Base-by-base conservation (phyloP, 441 rosid species). In the Adansonia madagascariensis region DNA sequence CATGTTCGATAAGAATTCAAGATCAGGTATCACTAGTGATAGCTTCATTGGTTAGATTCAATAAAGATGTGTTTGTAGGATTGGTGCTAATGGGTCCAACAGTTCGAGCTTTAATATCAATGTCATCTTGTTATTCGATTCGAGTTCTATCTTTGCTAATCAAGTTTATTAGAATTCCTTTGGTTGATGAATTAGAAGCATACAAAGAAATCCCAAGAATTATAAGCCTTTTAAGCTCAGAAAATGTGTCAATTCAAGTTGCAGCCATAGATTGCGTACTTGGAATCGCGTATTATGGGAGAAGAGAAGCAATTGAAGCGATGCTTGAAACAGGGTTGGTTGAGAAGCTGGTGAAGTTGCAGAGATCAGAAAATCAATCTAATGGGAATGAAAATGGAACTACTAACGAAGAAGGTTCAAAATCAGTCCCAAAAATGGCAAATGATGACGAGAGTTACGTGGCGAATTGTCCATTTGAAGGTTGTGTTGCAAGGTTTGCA, bases 21-120 rank as follows among this genome's bases (percentile, higher is more conserved):
- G 92, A 88, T 56, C 78, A 72, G 18, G 77, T 72, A 9, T 86
- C 84, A 8, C 41, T 67, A 11, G 86, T 80, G 8, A 67, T 90
- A 6, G 83, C 82, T 31, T 82, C 81, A 35, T 77, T 90, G 53
- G 87, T 88, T 46, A 65, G 73, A 55, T 91, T 91, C 78, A 91
- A 91, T 47, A 81, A 84, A 68, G 81, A 90, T 65, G 91, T 90
- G 59, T 90, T 88, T 71, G 92, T 88, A 27, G 91, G 92, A 14
- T 50, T 89, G 75, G 88, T 90, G 77, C 70, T 89, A 20, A 89
- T 89, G 94, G 91, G 91, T 44, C 80, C 83, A 31, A 84, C 81
- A 0, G 65, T 86, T 65, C 78, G 79, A 15, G 83, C 88, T 7
- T 46, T 89, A 43, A 78, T 86, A 47, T 83, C 90, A 9, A 82